Evolutionary conservation across 306 rosid species (phyloP).

Genomic region (Herpetospermum pedunculosum): DNA sequence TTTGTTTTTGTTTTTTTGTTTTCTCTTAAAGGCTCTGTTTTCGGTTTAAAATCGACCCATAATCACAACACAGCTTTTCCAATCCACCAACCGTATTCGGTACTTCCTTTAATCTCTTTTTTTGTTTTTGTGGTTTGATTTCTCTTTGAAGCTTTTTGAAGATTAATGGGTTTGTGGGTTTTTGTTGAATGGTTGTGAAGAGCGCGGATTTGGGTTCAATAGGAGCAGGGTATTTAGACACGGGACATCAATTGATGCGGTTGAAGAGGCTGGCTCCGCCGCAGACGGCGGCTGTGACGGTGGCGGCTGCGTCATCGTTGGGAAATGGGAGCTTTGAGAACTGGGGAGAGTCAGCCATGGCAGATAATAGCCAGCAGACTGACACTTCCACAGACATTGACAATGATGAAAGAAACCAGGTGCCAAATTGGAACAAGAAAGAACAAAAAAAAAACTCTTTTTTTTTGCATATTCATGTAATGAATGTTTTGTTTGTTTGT

Average conservation of each 20-base stretch:
- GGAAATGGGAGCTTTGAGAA: conserved; percentile 63
- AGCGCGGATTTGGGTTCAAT: conserved; percentile 36
- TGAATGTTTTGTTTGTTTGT: not conserved
- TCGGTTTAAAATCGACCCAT: conserved; percentile 46
- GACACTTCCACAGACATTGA: conserved; percentile 72
- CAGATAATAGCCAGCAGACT: conserved; percentile 55
- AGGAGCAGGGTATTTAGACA: conserved; percentile 36
- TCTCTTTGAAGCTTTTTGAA: not conserved
- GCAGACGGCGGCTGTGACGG: conserved; percentile 3
- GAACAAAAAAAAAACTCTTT: not conserved
- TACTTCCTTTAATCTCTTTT: conserved; percentile 4
- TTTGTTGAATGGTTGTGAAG: conserved; percentile 12
- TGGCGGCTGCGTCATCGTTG: conserved; percentile 21
- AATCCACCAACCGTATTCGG: conserved; percentile 46
- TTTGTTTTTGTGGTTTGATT: not conserved
- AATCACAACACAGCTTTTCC: conserved; percentile 33
- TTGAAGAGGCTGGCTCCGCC: conserved; percentile 20
- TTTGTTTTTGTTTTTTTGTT: not conserved
- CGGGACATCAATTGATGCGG: conserved; percentile 30
- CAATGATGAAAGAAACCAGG: conserved; percentile 44
- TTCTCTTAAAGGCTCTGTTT: conserved; percentile 35
- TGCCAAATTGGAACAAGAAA: not conserved
- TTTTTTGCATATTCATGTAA: not conserved
- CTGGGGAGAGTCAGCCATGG: conserved; percentile 68
- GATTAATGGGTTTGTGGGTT: not conserved